Base-by-base conservation (phyloP, 1,284 basidiomycete species). In the Cryptococcus maquisensis region DNA sequence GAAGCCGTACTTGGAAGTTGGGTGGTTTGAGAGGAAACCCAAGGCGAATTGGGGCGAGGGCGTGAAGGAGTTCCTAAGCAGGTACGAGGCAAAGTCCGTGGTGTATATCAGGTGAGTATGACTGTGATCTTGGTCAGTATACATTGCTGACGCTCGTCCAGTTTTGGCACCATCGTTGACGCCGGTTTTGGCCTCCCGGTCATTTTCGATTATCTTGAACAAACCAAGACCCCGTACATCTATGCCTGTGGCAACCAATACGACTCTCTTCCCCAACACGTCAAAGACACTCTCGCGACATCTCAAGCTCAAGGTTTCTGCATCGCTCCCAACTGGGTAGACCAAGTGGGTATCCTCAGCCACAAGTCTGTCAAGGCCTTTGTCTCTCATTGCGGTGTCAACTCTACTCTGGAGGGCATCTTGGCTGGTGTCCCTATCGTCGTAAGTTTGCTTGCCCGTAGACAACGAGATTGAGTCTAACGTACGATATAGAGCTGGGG, bases 351-450 rank as follows among this genome's bases (percentile, higher is more conserved):
- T 4, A 35, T 58, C 5, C 51, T 61, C 20, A 35, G 21, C 21
- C 59, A 61, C 46, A 39, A 55, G 47, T 44, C 56, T 4, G 47
- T 56, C 3, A 24, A 48, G n/a, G 50, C 49, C 46, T 61, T 57
- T 24, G 35, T 61, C 26, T 55, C 53, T 39, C 59, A 61, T 23
- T 61, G 59, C 48, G 59, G 59, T 10, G 56, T 51, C 23, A 61
- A 61, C 49, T 55, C 52, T 10, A 28, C 23, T 18, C 32, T 61
- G 23, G 59, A 61, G 49, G 40, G 40, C 26, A 45, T 58, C 32
- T 37, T 53, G 28, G 56, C 56, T 18, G 54, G 37, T 10, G 52
- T 54, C 8, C 59, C 59, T 9, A 51, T 61, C n/a, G 41, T 61
- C 35, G 59, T 58, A 39, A 46, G 55, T 57, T 1, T 7, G 4